These are phyloP conservation scores for Mycena kentingensis DNA, from an alignment of 768 basidiomycete species.

Conservation along the genomic window DNA sequence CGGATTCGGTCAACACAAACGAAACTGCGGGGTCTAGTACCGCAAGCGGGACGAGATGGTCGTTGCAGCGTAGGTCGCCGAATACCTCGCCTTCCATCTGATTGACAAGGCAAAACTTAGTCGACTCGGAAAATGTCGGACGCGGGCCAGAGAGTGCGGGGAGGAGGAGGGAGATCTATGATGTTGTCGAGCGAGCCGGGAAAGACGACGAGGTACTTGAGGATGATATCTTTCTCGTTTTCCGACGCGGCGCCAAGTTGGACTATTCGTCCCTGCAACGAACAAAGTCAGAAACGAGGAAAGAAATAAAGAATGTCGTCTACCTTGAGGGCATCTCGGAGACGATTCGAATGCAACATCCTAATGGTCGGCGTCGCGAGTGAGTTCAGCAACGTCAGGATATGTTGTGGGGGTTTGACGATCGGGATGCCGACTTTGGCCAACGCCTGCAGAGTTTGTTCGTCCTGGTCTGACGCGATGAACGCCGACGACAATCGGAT, in stretches of 20 bases:
- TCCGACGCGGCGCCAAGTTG: neutral
- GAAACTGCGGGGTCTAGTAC: slow-evolving; percentile 4
- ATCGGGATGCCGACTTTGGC: slow-evolving; percentile 10
- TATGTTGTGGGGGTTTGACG: slow-evolving; percentile 8
- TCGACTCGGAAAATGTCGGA: slow-evolving; percentile 7
- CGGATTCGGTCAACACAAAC: neutral
- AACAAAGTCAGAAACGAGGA: neutral
- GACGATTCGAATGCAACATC: slow-evolving; percentile 4
- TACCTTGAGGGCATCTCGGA: slow-evolving; percentile 11
- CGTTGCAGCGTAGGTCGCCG: slow-evolving; percentile 6
- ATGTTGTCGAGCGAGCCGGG: slow-evolving; percentile 11
- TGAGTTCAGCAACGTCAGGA: neutral
- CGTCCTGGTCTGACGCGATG: slow-evolving; percentile 7
- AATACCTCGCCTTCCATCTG: slow-evolving; percentile 19
- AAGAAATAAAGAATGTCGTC: neutral
- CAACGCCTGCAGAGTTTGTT: slow-evolving; percentile 4
- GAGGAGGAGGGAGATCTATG: slow-evolving; percentile 19
- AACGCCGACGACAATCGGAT: slow-evolving; percentile 25
- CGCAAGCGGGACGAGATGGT: slow-evolving; percentile 13
- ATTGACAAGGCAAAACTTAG: slow-evolving; percentile 9
- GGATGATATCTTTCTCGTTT: slow-evolving; percentile 11
- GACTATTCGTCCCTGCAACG: slow-evolving; percentile 4
- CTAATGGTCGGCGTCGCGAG: neutral
- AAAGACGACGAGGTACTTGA: slow-evolving; percentile 18
- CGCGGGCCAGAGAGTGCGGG: slow-evolving; percentile 13